These are phyloP conservation scores for Teunomyces atbi DNA, from an alignment of 805 yeast species.

Conservation along the genomic window DNA sequence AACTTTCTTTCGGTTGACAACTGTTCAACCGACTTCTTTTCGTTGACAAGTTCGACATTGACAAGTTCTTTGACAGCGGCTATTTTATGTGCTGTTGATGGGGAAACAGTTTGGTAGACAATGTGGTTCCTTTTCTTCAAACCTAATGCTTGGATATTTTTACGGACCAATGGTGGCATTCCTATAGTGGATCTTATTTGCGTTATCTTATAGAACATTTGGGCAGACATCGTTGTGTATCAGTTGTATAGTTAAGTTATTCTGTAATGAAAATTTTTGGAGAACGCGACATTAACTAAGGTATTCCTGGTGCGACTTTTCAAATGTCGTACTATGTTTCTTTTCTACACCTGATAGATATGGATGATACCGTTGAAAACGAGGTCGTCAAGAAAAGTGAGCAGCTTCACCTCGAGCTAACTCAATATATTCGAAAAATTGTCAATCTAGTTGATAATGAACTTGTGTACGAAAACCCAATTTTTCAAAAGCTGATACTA, in stretches of 20 bases:
- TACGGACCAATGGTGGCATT: conserved; percentile 64
- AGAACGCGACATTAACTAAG: conserved; percentile 1
- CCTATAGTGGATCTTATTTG: conserved; percentile 85
- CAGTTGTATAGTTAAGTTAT: background rate
- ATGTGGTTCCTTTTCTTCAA: conserved; percentile 70
- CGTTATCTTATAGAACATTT: conserved; percentile 53
- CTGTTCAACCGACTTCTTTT: conserved; percentile 48
- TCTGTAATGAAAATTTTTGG: background rate
- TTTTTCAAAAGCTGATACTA: background rate
- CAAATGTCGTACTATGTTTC: background rate
- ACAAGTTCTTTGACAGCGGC: conserved; percentile 83
- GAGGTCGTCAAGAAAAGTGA: conserved; percentile 14
- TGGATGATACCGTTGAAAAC: conserved; percentile 9
- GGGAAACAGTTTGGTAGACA: conserved; percentile 69
- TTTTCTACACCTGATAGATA: background rate
- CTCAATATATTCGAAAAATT: background rate
- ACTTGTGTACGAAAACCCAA: background rate
- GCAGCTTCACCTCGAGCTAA: conserved; percentile 14
- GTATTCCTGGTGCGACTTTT: background rate
- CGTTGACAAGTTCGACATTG: conserved; percentile 69
- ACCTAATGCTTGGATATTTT: conserved; percentile 71
- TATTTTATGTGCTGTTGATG: conserved; percentile 82
- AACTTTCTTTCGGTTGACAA: conserved; percentile 56
- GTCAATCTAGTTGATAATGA: background rate
- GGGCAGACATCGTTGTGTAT: conserved; percentile 10